Conservation (phyloP, 768 basidiomycete species). For the Paxillus rubicundulus region DNA sequence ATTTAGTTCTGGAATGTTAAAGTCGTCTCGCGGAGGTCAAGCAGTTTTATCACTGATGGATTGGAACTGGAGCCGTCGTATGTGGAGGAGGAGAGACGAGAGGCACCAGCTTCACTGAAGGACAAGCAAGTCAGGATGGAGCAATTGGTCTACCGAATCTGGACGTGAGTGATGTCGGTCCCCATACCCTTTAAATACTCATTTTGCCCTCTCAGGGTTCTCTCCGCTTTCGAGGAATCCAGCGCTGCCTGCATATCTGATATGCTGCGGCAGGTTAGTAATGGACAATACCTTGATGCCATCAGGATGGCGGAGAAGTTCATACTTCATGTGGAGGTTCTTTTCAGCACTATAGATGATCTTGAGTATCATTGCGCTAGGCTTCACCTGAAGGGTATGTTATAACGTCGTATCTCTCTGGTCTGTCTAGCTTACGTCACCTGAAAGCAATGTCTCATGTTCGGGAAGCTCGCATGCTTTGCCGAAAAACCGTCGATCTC, state of each 20-base stretch:
- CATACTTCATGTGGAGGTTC: conserved; percentile 95
- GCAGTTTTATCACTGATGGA: conserved; percentile 53
- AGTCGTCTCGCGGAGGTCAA: conserved; percentile 72
- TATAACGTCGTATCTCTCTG: neutral
- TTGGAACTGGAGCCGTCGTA: conserved; percentile 55
- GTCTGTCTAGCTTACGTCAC: conserved; percentile 13
- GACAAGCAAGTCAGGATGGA: conserved; percentile 95
- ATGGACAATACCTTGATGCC: conserved; percentile 92
- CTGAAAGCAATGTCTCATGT: conserved; percentile 91
- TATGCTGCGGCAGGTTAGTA: conserved; percentile 97
- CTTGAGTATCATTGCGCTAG: conserved; percentile 84
- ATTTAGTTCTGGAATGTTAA: conserved; percentile 98
- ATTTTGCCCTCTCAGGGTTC: conserved; percentile 51
- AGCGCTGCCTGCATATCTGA: conserved; percentile 98
- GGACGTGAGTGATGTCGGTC: conserved; percentile 69
- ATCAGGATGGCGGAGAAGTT: conserved; percentile 99
- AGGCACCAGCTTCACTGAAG: conserved; percentile 76
- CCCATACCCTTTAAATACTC: conserved; percentile 2
- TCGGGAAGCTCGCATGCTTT: conserved; percentile 96
- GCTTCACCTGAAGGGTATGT: conserved; percentile 80
- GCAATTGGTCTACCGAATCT: conserved; percentile 95
- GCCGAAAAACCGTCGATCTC: conserved; percentile 97
- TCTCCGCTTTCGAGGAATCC: conserved; percentile 99
- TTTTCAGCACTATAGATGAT: conserved; percentile 97
- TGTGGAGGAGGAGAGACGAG: conserved; percentile 74